Percentiles rank a stretch among this genome's conserved stretches.
Conservation (phyloP, 768 basidiomycete species). For the Gloeophyllum trabeum region DNA sequence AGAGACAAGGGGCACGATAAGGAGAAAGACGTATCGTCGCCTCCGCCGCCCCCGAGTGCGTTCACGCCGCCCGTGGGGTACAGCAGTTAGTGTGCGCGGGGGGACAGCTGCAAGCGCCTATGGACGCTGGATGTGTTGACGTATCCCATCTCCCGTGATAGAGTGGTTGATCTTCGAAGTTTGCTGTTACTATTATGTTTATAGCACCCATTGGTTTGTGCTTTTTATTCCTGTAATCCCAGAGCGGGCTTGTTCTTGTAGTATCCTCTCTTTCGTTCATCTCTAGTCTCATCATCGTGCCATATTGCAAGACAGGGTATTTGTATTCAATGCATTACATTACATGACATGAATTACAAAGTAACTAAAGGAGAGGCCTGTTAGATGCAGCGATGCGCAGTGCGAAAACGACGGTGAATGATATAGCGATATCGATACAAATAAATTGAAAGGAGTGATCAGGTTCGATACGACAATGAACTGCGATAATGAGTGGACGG, state of each 20-base stretch:
- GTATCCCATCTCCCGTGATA: neutral
- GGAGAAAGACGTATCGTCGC: conserved; percentile 20
- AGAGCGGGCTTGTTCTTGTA: neutral
- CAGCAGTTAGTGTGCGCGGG: neutral
- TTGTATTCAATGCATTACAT: too few species aligned
- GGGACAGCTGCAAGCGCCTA: neutral
- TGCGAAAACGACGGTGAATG: too few species aligned
- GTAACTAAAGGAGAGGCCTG: too few species aligned
- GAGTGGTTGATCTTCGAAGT: neutral
- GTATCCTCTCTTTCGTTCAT: neutral
- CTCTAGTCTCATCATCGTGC: too few species aligned
- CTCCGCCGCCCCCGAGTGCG: neutral
- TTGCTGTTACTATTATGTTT: neutral
- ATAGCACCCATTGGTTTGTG: neutral
- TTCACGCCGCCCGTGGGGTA: neutral
- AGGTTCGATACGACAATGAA: too few species aligned
- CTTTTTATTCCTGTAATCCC: too few species aligned
- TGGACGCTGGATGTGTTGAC: neutral
- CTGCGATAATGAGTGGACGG: too few species aligned
- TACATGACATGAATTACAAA: too few species aligned
- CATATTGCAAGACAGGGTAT: too few species aligned
- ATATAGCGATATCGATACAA: too few species aligned
- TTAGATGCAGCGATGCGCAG: too few species aligned
- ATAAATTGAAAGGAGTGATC: too few species aligned
- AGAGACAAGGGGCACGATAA: conserved; percentile 39